A percentile compares a stretch with the other conserved stretches of the same genome.
phyloP scores from a whole-genome alignment of 1,139 yeast genomes.

The Yamadazyma oceani region DNA sequence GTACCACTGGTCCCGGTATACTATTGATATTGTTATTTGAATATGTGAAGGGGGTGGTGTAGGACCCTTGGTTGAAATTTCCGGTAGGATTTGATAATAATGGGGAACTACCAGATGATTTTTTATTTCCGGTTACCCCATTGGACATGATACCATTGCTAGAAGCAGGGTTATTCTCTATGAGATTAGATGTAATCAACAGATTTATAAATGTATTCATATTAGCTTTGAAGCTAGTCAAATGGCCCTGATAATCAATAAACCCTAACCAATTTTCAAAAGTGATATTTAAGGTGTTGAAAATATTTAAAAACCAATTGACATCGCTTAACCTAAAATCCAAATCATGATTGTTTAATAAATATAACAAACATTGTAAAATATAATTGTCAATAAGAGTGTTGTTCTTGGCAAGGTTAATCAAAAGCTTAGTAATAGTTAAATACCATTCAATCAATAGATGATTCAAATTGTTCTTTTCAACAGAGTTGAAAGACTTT shows the following conservation, averaged over 20 bases:
- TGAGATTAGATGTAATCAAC: slow-evolving; percentile 9
- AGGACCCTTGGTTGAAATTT: slow-evolving; percentile 1
- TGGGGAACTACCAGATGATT: slow-evolving; percentile 1
- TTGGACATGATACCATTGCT: not conserved
- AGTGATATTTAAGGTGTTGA: slow-evolving; percentile 18
- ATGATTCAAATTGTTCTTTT: slow-evolving; percentile 17
- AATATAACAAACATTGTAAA: slow-evolving; percentile 28
- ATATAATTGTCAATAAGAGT: slow-evolving; percentile 27
- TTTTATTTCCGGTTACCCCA: not conserved
- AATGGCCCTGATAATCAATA: slow-evolving; percentile 3
- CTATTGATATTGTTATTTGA: not conserved
- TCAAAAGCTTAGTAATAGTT: slow-evolving; percentile 34
- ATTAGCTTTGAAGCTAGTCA: slow-evolving; percentile 9
- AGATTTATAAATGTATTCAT: slow-evolving; percentile 10
- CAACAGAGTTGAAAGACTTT: slow-evolving; percentile 4
- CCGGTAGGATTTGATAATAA: slow-evolving; percentile 4
- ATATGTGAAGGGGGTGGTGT: not conserved
- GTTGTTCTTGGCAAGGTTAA: slow-evolving; percentile 22
- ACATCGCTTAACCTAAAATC: slow-evolving; percentile 12
- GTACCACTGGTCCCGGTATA: slow-evolving; percentile 3
- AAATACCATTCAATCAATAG: slow-evolving; percentile 43
- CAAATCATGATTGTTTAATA: slow-evolving; percentile 20
- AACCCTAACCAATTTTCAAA: slow-evolving; percentile 25
- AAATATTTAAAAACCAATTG: slow-evolving; percentile 14
- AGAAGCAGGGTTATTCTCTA: slow-evolving; percentile 6